Evolutionary conservation across 345 rosid genomes (phyloP), one percentile per base, ranked within the genome.

Genomic region (Mercurialis annua): DNA sequence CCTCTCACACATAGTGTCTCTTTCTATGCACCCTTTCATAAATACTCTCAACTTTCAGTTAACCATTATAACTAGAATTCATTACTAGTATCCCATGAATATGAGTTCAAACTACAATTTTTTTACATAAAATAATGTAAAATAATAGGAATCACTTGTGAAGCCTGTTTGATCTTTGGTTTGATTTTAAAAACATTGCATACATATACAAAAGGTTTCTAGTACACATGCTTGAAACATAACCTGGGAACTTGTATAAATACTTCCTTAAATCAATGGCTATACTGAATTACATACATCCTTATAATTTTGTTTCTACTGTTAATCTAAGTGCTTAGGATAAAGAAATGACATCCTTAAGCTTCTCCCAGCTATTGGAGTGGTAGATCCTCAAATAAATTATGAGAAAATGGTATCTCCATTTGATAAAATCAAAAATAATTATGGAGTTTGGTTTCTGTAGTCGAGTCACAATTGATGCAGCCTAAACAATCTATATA

Each of bases 381-480:
- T 59, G 64, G 36, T 29, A 33, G 17, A 7, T 38, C 21, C n/a
- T 27, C 27, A 50, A n/a, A 20, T 50, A 50, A 50, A 50, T n/a
- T 48, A 51, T 10, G 0, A 12, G 31, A 53, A 0, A 0, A 36
- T 36, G 17, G 30, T 18, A 26, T 62, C 66, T 44, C 40, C 40
- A 44, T 16, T 57, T 26, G 10, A 57, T 57, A 33, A 17, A 48
- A 59, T 10, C 24, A 31, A 38, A 34, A 42, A 49, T 24, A 12
- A 43, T 40, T 40, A 8, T 34, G 23, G 0, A 18, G 47, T 3
- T 38, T 54, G 29, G 10, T 43, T 40, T 44, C 62, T 30, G 36
- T 10, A 67, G 29, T 56, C n/a, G n/a, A n/a, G n/a, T 29, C 42
- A 42, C 49, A 57, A 23, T 18, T 68, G 72, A 40, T 8, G 16